These are phyloP conservation scores for Globisporangium echinulatum DNA, from an alignment of 352 stramenopile species.

Conservation along the genomic window DNA sequence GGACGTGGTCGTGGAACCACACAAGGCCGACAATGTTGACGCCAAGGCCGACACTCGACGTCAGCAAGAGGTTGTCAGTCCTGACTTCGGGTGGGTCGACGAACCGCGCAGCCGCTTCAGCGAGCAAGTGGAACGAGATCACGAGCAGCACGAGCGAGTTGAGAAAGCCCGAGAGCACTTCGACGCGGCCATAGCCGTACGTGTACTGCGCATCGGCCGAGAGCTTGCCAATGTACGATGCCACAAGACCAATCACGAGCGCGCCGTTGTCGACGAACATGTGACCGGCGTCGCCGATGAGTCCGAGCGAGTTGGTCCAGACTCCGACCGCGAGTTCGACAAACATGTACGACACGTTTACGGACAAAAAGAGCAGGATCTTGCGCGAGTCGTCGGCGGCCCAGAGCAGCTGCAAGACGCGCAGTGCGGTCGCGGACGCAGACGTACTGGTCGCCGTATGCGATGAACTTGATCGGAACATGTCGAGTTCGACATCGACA, in stretches of 20 bases:
- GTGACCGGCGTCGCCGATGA: constrained; percentile 84
- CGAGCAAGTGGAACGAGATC: constrained; percentile 80
- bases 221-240: constrained; percentile 75
- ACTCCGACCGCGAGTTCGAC: constrained; percentile 81
- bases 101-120: constrained; percentile 67
- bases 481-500: constrained; percentile 32
- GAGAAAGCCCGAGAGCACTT: constrained; percentile 83
- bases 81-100: constrained; percentile 68
- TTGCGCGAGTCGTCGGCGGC: constrained; percentile 53
- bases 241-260: constrained; percentile 77
- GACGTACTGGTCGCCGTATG: neutral
- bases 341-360: constrained; percentile 86
- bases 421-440: constrained; percentile 1
- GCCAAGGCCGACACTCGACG: constrained; percentile 68
- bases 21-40: constrained; percentile 87
- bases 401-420: constrained; percentile 46
- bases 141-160: constrained; percentile 83
- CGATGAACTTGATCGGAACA: constrained; percentile 20
- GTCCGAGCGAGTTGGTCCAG: constrained; percentile 77
- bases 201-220: constrained; percentile 68
- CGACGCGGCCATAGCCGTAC: constrained; percentile 82
- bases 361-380: constrained; percentile 76
- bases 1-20: constrained; percentile 87
- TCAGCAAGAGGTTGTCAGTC: constrained; percentile 82
- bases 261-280: constrained; percentile 88